Percentiles rank a stretch among this genome's conserved stretches.
Evolutionary conservation across 2,329 filamentous ascomycete species (phyloP).

Genomic region (Onygena corvina): DNA sequence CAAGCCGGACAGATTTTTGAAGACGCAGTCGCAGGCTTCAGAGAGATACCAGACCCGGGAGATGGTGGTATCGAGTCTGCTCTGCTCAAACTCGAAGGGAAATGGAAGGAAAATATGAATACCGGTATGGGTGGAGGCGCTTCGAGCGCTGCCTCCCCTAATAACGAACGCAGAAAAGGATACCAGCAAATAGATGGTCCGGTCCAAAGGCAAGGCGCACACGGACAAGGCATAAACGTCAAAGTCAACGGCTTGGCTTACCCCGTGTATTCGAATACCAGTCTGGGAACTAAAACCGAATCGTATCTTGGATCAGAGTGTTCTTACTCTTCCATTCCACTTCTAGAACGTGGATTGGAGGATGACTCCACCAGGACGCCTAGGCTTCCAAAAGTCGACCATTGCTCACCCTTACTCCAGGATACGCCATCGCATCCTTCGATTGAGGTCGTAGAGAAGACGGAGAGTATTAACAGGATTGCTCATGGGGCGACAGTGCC

Average conservation of each 20-base stretch:
- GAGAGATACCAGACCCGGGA: slow-evolving; percentile 76
- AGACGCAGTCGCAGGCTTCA: slow-evolving; percentile 72
- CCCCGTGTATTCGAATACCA: background rate
- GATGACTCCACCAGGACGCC: slow-evolving; percentile 42
- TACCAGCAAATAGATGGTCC: background rate
- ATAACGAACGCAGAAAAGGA: background rate
- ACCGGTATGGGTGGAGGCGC: too few species aligned
- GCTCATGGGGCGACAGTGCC: slow-evolving; percentile 35
- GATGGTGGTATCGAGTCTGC: slow-evolving; percentile 90
- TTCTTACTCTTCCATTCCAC: slow-evolving; percentile 64
- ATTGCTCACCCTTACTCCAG: background rate
- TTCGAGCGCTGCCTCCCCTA: background rate
- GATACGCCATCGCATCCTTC: slow-evolving; percentile 34
- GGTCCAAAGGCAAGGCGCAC: background rate
- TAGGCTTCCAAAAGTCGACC: slow-evolving; percentile 11
- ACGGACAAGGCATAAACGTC: background rate
- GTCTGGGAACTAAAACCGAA: background rate
- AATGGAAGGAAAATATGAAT: slow-evolving; percentile 45
- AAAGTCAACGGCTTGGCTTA: background rate
- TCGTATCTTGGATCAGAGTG: slow-evolving; percentile 51
- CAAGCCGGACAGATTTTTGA: slow-evolving; percentile 64
- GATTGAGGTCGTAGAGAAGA: slow-evolving; percentile 40
- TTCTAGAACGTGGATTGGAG: slow-evolving; percentile 54
- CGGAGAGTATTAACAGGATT: slow-evolving; percentile 40
- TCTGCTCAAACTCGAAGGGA: slow-evolving; percentile 81